phyloP scores from a whole-genome alignment of 768 basidiomycete species.

The Boletus rufocinnamomeus region DNA sequence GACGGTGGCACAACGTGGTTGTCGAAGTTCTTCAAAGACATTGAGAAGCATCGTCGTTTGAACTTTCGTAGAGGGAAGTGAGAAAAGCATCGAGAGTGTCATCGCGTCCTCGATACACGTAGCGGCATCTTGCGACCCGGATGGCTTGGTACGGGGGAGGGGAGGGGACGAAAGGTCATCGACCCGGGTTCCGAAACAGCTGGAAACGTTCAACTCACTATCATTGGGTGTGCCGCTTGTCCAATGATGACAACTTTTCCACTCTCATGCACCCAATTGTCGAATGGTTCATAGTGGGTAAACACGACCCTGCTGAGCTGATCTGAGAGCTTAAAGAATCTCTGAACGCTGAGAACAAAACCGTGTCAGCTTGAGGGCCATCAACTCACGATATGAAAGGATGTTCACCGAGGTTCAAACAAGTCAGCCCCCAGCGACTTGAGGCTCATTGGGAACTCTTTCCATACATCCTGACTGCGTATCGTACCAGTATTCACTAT shows the following conservation, averaged over 20 bases:
- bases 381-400: too few relatives aligned
- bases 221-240: constrained; percentile 58
- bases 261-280: constrained; percentile 52
- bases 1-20: constrained; percentile 45
- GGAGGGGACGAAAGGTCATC: neutral
- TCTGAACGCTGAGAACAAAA: constrained; percentile 16
- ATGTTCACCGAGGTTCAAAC: constrained; percentile 27
- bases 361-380: neutral
- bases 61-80: constrained; percentile 44
- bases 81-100: constrained; percentile 57
- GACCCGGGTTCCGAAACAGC: neutral
- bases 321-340: constrained; percentile 19
- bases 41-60: constrained; percentile 52
- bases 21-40: constrained; percentile 60
- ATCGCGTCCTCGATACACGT: constrained; percentile 62
- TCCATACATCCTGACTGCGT: neutral
- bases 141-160: constrained; percentile 40
- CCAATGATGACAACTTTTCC: constrained; percentile 55
- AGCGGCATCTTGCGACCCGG: constrained; percentile 47
- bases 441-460: constrained; percentile 14
- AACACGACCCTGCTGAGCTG: constrained; percentile 33
- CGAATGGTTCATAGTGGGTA: constrained; percentile 39
- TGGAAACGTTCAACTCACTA: constrained; percentile 34
- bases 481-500: constrained; percentile 15
- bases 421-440: constrained; percentile 15